A percentile compares a stretch with the other conserved stretches of the same genome.
phyloP scores from a whole-genome alignment of 495 filamentous ascomycete species.

The Acidiella bohemica region DNA sequence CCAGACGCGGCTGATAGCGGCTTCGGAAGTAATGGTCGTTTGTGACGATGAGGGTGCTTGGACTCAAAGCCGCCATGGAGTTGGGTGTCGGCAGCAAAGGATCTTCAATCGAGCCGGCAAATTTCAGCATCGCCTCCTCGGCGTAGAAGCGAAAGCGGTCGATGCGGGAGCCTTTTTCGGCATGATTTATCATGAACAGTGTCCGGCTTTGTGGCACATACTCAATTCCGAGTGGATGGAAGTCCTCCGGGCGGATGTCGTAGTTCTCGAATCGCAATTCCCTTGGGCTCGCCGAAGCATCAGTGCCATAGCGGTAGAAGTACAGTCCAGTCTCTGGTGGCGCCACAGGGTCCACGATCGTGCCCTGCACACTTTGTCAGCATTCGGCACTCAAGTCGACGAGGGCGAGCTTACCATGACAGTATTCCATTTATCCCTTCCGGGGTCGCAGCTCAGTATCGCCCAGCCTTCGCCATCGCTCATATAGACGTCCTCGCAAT shows the following conservation, averaged over 20 bases:
- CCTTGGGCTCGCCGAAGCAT: constrained; percentile 21
- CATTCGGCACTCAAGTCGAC: not conserved
- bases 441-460: constrained; percentile 33
- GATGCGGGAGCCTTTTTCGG: constrained; percentile 16
- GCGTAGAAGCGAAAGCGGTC: constrained; percentile 19
- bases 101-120: constrained; percentile 14
- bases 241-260: constrained; percentile 18
- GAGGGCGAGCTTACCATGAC: constrained; percentile 27
- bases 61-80: constrained; percentile 15
- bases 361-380: constrained; percentile 18
- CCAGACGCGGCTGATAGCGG: constrained; percentile 14
- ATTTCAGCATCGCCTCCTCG: constrained; percentile 4
- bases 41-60: constrained; percentile 20
- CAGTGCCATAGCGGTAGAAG: constrained; percentile 27
- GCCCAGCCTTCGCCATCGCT: constrained; percentile 27
- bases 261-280: constrained; percentile 26
- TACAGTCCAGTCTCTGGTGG: constrained; percentile 27
- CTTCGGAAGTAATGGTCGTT: constrained; percentile 23
- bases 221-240: constrained; percentile 37
- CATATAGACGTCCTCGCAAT: constrained; percentile 36
- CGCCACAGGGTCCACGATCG: constrained; percentile 17
- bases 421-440: constrained; percentile 36
- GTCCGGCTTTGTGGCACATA: constrained; percentile 28
- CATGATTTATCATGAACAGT: constrained; percentile 27
- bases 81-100: constrained; percentile 22